Conservation (phyloP, 2,329 filamentous ascomycete species). For the Ophiostoma australiae region DNA sequence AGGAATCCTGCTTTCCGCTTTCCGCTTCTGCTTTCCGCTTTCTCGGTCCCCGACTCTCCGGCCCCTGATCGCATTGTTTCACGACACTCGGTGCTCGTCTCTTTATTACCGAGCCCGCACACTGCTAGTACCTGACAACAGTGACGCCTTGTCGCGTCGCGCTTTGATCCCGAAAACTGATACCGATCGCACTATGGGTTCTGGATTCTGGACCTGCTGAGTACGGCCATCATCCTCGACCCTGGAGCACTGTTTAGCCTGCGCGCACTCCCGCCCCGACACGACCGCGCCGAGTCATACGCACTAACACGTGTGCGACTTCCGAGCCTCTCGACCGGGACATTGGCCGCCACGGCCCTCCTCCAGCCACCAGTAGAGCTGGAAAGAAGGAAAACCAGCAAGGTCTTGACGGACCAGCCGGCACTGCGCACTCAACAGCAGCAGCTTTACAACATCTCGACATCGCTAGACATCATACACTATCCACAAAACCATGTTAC, state of each 20-base stretch:
- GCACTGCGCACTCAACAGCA: background rate
- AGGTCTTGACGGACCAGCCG: background rate
- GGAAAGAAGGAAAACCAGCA: background rate
- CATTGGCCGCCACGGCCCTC: slow-evolving; percentile 18
- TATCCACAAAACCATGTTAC: slow-evolving; percentile 10
- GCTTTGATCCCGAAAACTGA: background rate
- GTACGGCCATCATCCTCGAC: slow-evolving; percentile 6
- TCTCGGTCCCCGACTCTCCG: background rate
- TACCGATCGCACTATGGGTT: slow-evolving; percentile 23
- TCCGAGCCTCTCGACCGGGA: slow-evolving; percentile 23
- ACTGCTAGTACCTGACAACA: background rate
- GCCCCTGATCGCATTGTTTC: background rate
- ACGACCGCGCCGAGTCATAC: background rate
- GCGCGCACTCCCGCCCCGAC: background rate
- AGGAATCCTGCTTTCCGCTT: too few species aligned
- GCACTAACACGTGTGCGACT: slow-evolving; percentile 15
- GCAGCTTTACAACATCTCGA: background rate
- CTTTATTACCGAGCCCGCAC: background rate
- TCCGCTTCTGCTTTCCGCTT: background rate
- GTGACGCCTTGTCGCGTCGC: slow-evolving; percentile 19
- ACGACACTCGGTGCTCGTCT: background rate
- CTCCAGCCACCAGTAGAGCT: background rate
- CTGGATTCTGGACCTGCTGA: slow-evolving; percentile 20
- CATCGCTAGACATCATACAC: background rate
- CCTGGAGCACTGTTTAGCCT: background rate